Conservation (phyloP, 2,329 filamentous ascomycete species). For the Chaetomiaceae sp. region DNA sequence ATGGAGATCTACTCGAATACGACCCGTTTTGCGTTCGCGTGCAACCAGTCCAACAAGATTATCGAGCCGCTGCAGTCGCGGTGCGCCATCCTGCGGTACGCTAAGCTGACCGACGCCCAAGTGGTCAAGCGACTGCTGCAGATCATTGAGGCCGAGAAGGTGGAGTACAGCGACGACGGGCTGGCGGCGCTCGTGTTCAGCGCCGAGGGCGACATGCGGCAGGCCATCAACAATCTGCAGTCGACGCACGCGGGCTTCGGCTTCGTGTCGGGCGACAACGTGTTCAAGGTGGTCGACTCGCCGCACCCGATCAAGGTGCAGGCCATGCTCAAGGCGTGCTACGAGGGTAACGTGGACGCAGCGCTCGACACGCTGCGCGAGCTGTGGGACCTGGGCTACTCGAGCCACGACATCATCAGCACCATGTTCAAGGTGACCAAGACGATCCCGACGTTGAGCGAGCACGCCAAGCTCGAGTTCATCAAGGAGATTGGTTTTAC, state of each 20-base stretch:
- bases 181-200: conserved; percentile 94
- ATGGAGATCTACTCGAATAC: conserved; percentile 99
- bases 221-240: conserved; percentile 97
- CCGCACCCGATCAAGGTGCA: conserved; percentile 98
- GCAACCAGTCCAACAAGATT: conserved; percentile 98
- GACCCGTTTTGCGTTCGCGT: conserved; percentile 94
- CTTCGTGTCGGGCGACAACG: conserved; percentile 95
- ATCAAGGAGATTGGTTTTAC: conserved; percentile 99
- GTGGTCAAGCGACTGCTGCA: conserved; percentile 86
- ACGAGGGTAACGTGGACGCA: conserved; percentile 82
- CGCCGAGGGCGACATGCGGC: conserved; percentile 96
- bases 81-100: conserved; percentile 92
- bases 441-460: conserved; percentile 83
- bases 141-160: conserved; percentile 86
- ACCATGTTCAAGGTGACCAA: conserved; percentile 99
- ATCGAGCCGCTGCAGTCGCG: conserved; percentile 97
- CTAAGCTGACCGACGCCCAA: conserved; percentile 85
- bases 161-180: conserved; percentile 87
- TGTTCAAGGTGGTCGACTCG: conserved; percentile 95
- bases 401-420: conserved; percentile 97
- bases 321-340: conserved; percentile 95
- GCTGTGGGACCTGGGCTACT: conserved; percentile 91
- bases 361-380: conserved; percentile 83
- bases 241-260: conserved; percentile 90
- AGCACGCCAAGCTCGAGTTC: conserved; percentile 94